Evolutionary conservation across 352 stramenopile genomes (phyloP), one percentile per base, ranked within the genome.

Genomic region (Globisporangium megalacanthum): DNA sequence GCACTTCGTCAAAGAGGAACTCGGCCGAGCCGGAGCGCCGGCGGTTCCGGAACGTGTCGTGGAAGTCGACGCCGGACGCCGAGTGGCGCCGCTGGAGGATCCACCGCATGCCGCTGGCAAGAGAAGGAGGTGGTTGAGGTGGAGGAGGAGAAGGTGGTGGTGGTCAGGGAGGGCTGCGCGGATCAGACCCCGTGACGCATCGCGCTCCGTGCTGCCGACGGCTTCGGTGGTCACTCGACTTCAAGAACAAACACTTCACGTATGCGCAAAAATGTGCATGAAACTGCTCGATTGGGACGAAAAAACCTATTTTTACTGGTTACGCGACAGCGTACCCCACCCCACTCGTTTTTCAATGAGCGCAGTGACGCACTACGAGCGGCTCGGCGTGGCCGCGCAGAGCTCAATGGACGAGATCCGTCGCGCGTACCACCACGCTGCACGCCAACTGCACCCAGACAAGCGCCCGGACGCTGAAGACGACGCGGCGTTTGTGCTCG

Each of bases 361-460:
- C 8, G 61, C 60, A 46, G 50, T 55, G 63, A 63, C 65, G 52
- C 63, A 77, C 45, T 92, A 92, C 51, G 66, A 86, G 39, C 69
- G 74, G 56, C 73, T 92, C 25, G 61, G 68, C n/a, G 60, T 89
- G 25, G 47, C 41, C 10, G 31, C 57, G 33, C 58, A 64, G 58
- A 88, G 78, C 67, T 78, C 67, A 9, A 14, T 49, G n/a, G 80
- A 85, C 13, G 80, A 88, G 47, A 60, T 92, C 52, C 80, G 82
- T 14, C 77, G 73, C 37, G 83, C 83, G 29, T 93, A 93, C 64
- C 77, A 91, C 52, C 73, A 77, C 33, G 75, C 74, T 3, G 79
- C 73, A 4, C 72, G 79, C 4, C 66, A 63, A 48, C 69, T 70
- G 31, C 83, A 93, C 39, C 83, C 83, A 17, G 83, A 93, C 65